Evolutionary conservation across 2,329 filamentous ascomycete genomes (phyloP), one percentile per base, ranked within the genome.

Genomic region (Lecanicillium sp.): DNA sequence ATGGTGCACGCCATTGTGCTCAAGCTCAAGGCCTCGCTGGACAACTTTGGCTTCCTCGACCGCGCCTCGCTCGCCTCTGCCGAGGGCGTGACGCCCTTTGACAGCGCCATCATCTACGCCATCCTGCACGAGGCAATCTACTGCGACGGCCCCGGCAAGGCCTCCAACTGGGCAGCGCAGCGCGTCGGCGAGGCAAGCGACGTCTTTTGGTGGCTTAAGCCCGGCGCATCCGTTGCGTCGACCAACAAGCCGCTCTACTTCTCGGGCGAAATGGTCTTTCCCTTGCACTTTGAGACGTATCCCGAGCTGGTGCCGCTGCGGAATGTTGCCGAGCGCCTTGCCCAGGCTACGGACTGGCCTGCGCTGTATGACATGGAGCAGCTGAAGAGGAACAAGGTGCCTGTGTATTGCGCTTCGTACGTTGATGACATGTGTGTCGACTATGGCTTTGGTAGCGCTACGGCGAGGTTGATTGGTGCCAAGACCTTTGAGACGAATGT

Each of bases 381-480:
- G 58, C 67, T 95, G 34, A 72, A 70, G 14, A 74, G 71, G 50
- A 95, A 95, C 51, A 70, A 80, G 42, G 85, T 95, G 0, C 89
- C 90, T 0, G 78, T 94, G 0, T 95, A 92, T 53, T 83, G 88
- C 2, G 86, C 85, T 1, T 83, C 78, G 3, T 96, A 84, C 50
- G 58, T 86, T 4, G 83, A 95, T 45, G 88, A 95, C 55, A 92
- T 95, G 85, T 95, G 94, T 52, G 89, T 96, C 20, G 84, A 94
- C 53, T 84, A 76, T 48, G 76, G 77, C 6, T 64, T 88, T 39
- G 83, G 85, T 8, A 71, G 75, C 50, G 77, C 83, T 49, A 94
- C 87, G 13, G 86, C 85, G 9, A 65, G 64, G 29, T 74, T 80
- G 52, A 84, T 95, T 55, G 80, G 79, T 1, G 82, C 78, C 55